A percentile compares a stretch with the other conserved stretches of the same genome.
Conservation (phyloP, 2,329 filamentous ascomycete species). For the Verticillium nubilum region DNA sequence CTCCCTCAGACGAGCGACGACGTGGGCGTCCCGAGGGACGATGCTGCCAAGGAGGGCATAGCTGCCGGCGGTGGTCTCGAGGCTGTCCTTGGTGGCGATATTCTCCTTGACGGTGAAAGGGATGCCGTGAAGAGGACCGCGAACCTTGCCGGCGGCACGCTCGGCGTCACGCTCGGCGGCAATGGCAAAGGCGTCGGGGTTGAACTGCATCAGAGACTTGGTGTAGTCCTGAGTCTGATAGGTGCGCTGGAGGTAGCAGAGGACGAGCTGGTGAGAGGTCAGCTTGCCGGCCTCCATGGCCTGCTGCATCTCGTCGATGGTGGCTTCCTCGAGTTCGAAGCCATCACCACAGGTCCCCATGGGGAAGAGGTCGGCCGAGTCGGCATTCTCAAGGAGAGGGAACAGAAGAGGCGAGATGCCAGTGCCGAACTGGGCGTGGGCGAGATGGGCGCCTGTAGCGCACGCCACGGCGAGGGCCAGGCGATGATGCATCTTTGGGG, state of each 20-base stretch:
- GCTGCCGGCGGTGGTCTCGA: conserved; percentile 70
- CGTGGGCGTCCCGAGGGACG: conserved; percentile 62
- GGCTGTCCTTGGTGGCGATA: conserved; percentile 60
- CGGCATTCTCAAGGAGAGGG: conserved; percentile 29
- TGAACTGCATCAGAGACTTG: conserved; percentile 59
- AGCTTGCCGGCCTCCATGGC: conserved; percentile 49
- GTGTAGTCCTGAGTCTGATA: conserved; percentile 60
- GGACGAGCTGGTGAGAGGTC: conserved; percentile 51
- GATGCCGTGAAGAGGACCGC: conserved; percentile 69
- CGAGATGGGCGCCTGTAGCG: background rate
- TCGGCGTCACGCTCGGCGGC: conserved; percentile 57
- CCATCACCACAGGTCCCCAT: conserved; percentile 54
- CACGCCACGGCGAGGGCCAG: background rate
- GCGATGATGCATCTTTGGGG: background rate
- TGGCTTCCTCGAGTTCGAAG: conserved; percentile 61
- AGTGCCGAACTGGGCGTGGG: background rate
- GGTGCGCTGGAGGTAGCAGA: conserved; percentile 58
- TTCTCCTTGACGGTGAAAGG: conserved; percentile 73
- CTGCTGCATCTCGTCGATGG: conserved; percentile 61
- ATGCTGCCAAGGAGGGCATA: conserved; percentile 61
- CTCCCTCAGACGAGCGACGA: conserved; percentile 55
- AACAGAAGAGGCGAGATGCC: conserved; percentile 22
- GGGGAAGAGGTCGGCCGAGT: conserved; percentile 43
- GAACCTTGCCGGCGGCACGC: conserved; percentile 46
- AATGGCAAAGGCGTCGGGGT: conserved; percentile 61